phyloP scores from a whole-genome alignment of 768 basidiomycete genomes.

The Leccinum uliginosum region DNA sequence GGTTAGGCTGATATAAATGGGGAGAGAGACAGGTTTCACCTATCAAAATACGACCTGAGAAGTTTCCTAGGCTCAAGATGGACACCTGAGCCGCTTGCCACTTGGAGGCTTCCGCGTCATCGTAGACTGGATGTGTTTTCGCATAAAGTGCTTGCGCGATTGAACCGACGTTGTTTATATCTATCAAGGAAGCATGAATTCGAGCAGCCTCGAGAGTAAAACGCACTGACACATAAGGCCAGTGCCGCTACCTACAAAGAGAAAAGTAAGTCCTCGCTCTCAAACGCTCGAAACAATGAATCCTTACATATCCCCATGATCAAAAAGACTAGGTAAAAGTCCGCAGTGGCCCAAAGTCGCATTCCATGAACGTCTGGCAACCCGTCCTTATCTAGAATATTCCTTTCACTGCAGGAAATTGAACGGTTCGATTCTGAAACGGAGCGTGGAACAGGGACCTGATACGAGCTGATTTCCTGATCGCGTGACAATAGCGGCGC shows the following conservation, averaged over 20 bases:
- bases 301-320: conserved; percentile 56
- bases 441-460: conserved; percentile 15
- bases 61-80: conserved; percentile 77
- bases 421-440: conserved; percentile 25
- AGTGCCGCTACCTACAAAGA: conserved; percentile 56
- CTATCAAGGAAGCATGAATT: conserved; percentile 30
- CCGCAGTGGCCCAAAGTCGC: conserved; percentile 44
- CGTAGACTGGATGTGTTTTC: conserved; percentile 55
- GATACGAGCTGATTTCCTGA: conserved; percentile 17
- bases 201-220: not conserved
- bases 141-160: conserved; percentile 68
- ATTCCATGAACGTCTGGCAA: conserved; percentile 52
- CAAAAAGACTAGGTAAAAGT: conserved; percentile 62
- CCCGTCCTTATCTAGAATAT: conserved; percentile 18
- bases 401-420: not conserved
- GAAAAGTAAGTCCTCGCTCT: not conserved
- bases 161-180: conserved; percentile 85
- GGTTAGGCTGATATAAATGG: not conserved
- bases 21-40: conserved; percentile 37
- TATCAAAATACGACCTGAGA: conserved; percentile 68
- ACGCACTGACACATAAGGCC: conserved; percentile 65
- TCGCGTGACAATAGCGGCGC: conserved; percentile 22
- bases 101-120: conserved; percentile 60
- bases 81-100: conserved; percentile 89
- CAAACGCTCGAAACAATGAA: not conserved